Evolutionary conservation across 2,329 filamentous ascomycete species (phyloP).

Genomic region (Talaromyces atroroseus): DNA sequence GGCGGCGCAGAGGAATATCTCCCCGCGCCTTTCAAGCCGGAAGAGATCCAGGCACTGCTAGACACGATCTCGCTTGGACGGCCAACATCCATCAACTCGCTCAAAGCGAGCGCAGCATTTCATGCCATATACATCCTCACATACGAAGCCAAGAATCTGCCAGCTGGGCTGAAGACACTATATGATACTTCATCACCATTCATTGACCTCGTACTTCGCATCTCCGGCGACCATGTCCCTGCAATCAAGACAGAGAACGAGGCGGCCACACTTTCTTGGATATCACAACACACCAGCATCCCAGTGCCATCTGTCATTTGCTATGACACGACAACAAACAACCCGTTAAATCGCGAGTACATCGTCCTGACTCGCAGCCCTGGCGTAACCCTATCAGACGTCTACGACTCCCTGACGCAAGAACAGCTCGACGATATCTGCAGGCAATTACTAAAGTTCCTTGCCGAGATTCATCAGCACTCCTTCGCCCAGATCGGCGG

Average conservation of each 20-base stretch:
- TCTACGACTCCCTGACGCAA: conserved; percentile 23
- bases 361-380: conserved; percentile 26
- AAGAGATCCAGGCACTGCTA: conserved; percentile 1
- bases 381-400: conserved; percentile 24
- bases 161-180: neutral
- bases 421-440: conserved; percentile 20
- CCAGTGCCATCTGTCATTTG: conserved; percentile 29
- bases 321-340: conserved; percentile 23
- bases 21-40: conserved; percentile 4
- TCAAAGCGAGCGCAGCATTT: conserved; percentile 11
- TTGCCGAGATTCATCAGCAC: conserved; percentile 27
- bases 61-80: conserved; percentile 1
- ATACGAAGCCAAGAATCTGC: neutral
- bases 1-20: conserved; percentile 2
- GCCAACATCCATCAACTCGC: conserved; percentile 4
- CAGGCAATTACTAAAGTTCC: conserved; percentile 25
- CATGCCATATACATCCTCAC: conserved; percentile 14
- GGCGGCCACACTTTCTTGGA: conserved; percentile 31
- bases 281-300: conserved; percentile 28
- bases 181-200: neutral
- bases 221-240: conserved; percentile 33
- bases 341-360: conserved; percentile 29
- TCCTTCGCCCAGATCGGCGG: conserved; percentile 25
- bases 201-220: conserved; percentile 25
- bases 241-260: conserved; percentile 36